These are phyloP conservation scores for Metschnikowia orientalis DNA, from an alignment of 805 yeast genomes.

Conservation along the genomic window DNA sequence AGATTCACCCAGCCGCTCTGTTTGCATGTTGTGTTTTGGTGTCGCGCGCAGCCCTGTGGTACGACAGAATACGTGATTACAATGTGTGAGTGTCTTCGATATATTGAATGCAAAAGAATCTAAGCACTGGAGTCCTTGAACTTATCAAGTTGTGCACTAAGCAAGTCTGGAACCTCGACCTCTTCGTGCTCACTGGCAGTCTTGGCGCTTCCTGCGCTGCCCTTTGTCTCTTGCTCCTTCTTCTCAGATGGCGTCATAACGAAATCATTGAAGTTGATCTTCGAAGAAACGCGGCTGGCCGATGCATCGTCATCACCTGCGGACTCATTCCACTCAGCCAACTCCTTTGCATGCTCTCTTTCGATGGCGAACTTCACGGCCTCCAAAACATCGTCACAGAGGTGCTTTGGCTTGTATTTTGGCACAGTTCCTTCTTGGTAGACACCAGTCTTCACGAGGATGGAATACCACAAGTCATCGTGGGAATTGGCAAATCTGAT, in stretches of 20 bases:
- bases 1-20: no score
- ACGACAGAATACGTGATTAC: no score
- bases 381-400: constrained; percentile 69
- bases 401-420: constrained; percentile 71
- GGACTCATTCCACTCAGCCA: constrained; percentile 67
- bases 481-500: constrained; percentile 84
- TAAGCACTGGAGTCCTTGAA: constrained; percentile 25
- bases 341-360: constrained; percentile 69
- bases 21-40: no score
- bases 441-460: constrained; percentile 82
- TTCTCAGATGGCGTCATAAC: constrained; percentile 42
- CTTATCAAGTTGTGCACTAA: constrained; percentile 40
- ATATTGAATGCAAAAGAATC: not conserved
- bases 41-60: no score
- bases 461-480: constrained; percentile 80
- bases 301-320: constrained; percentile 28
- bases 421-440: constrained; percentile 78
- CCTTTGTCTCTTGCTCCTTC: constrained; percentile 17
- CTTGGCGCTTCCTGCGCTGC: constrained; percentile 12
- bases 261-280: constrained; percentile 42
- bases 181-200: constrained; percentile 38
- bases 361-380: constrained; percentile 82
- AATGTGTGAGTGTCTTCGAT: not conserved
- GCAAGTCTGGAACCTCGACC: constrained; percentile 47
- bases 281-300: constrained; percentile 23